phyloP scores from a whole-genome alignment of 257 asterid genomes.

The Buddleja alternifolia region DNA sequence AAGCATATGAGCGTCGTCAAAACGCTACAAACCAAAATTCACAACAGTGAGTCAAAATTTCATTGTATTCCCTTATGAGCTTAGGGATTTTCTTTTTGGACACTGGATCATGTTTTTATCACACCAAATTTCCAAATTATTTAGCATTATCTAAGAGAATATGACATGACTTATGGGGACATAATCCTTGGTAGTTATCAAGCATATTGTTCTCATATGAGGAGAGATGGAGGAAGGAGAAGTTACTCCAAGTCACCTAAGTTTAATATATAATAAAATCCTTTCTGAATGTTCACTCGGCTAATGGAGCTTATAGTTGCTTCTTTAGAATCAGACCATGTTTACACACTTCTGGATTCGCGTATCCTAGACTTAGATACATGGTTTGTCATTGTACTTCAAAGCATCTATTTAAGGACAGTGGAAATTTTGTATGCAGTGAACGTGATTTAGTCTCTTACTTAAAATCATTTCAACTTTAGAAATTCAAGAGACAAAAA shows the following conservation, averaged over 20 bases:
- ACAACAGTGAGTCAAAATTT: slow-evolving; percentile 60
- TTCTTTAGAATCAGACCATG: slow-evolving; percentile 1
- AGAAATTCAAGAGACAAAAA: background rate
- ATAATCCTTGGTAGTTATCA: background rate
- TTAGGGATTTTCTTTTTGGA: slow-evolving; percentile 6
- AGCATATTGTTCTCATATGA: background rate
- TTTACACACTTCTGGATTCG: background rate
- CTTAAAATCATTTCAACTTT: background rate
- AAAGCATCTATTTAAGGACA: background rate
- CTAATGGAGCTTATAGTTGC: background rate
- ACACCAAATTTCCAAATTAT: slow-evolving; percentile 3
- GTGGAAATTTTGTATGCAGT: background rate
- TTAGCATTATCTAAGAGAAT: background rate
- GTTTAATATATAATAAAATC: background rate
- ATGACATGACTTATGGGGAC: background rate
- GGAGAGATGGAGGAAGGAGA: background rate
- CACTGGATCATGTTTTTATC: slow-evolving; percentile 4
- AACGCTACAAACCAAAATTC: slow-evolving; percentile 56
- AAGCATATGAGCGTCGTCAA: slow-evolving; percentile 63
- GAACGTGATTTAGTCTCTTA: background rate
- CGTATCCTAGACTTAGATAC: background rate
- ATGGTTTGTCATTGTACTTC: background rate
- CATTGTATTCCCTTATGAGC: background rate
- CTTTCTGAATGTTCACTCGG: background rate
- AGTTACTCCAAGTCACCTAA: background rate